Evolutionary conservation across 768 basidiomycete genomes (phyloP).

Genomic region (Boletellus emodensis): DNA sequence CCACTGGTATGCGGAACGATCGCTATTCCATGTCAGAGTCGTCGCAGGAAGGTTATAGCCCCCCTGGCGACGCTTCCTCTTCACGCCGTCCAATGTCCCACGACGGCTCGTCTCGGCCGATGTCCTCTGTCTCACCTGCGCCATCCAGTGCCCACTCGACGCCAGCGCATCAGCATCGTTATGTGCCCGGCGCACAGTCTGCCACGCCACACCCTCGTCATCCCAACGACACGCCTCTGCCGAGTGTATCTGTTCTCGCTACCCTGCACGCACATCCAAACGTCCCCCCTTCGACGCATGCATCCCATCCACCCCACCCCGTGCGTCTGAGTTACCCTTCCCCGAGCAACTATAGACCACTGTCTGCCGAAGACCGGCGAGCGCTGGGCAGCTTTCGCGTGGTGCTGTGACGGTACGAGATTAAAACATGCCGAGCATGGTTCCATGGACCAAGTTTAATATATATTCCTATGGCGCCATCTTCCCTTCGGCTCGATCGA

Average conservation of each 20-base stretch:
- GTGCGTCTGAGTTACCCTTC: conserved; percentile 24
- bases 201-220: conserved; percentile 1
- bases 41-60: conserved; percentile 10
- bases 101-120: conserved; percentile 8
- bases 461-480: no score
- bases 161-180: conserved; percentile 8
- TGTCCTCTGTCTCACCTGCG: conserved; percentile 15
- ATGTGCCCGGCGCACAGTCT: conserved; percentile 2
- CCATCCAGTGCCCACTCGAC: conserved; percentile 10
- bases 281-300: not conserved
- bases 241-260: conserved; percentile 21
- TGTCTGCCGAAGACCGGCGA: conserved; percentile 55
- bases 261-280: not conserved
- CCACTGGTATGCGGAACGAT: conserved; percentile 32
- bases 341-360: conserved; percentile 33
- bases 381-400: conserved; percentile 56
- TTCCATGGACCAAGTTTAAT: not conserved
- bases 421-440: not conserved
- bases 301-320: not conserved
- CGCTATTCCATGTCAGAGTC: conserved; percentile 16
- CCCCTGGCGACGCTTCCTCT: conserved; percentile 6
- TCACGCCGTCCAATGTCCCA: conserved; percentile 11
- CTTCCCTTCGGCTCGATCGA: no score
- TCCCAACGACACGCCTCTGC: conserved; percentile 17
- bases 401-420: conserved; percentile 35